A percentile compares a stretch with the other conserved stretches of the same genome.
Conservation (phyloP, 768 basidiomycete species). For the Russula abietina region DNA sequence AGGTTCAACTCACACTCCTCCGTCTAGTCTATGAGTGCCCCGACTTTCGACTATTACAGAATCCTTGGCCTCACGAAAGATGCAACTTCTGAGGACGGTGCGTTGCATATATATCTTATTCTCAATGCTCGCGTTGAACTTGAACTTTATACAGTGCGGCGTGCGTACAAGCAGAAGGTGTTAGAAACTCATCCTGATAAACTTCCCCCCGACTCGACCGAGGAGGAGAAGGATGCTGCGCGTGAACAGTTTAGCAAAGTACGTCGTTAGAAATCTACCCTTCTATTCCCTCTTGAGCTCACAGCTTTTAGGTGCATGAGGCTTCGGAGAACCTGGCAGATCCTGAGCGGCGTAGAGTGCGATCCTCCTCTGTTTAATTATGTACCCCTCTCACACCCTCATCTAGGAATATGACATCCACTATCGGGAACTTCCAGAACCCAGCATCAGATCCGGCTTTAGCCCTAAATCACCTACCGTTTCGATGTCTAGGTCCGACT, state of each 20-base stretch:
- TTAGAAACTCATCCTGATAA: conserved; percentile 73
- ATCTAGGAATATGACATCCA: conserved; percentile 24
- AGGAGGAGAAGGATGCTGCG: conserved; percentile 47
- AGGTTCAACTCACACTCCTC: background rate
- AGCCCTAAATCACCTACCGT: conserved; percentile 15
- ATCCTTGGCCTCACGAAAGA: conserved; percentile 12
- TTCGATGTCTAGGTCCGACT: conserved; percentile 15
- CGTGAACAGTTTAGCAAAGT: conserved; percentile 59
- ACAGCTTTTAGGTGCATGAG: conserved; percentile 46
- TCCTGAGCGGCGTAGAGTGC: conserved; percentile 48
- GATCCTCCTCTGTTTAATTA: conserved; percentile 17
- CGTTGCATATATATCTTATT: background rate
- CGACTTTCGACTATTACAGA: conserved; percentile 14
- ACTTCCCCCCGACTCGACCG: conserved; percentile 47
- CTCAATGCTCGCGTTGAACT: conserved; percentile 1
- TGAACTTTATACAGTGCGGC: conserved; percentile 44
- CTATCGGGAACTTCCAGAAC: conserved; percentile 13
- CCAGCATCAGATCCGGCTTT: conserved; percentile 12
- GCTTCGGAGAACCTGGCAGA: conserved; percentile 59
- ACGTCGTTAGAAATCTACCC: conserved; percentile 21
- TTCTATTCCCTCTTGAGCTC: conserved; percentile 23
- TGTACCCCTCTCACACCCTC: background rate
- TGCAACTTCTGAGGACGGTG: conserved; percentile 17
- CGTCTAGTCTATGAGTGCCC: conserved; percentile 11
- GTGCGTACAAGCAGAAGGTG: conserved; percentile 59